Percentiles rank a stretch among this genome's conserved stretches.
These are phyloP conservation scores for Eurotiales sp. DNA, from an alignment of 2,329 filamentous ascomycete genomes.

Conservation along the genomic window DNA sequence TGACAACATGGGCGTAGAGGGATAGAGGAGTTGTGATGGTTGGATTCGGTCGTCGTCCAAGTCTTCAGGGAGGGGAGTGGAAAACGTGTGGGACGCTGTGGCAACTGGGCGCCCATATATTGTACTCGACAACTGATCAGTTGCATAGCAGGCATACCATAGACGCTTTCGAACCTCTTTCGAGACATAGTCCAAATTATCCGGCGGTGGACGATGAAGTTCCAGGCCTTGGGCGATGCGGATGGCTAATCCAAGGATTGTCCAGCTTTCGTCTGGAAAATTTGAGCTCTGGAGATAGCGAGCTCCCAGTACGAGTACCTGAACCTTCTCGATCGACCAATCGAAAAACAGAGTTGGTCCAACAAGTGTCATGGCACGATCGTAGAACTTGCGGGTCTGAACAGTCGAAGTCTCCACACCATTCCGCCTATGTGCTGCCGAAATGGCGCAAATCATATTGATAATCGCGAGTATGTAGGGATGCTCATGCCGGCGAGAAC, in stretches of 20 bases:
- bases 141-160: conserved; percentile 15
- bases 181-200: conserved; percentile 9
- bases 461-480: conserved; percentile 11
- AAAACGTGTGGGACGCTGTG: conserved; percentile 13
- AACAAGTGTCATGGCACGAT: conserved; percentile 14
- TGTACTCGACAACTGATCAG: conserved; percentile 13
- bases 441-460: conserved; percentile 16
- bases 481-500: conserved; percentile 8
- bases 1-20: conserved; percentile 7
- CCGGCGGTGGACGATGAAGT: conserved; percentile 13
- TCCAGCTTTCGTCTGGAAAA: conserved; percentile 16
- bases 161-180: conserved; percentile 15
- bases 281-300: conserved; percentile 16
- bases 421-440: conserved; percentile 10
- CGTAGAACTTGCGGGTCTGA: conserved; percentile 14
- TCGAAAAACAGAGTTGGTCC: conserved; percentile 13
- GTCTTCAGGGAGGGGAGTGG: conserved; percentile 14
- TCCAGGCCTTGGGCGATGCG: conserved; percentile 14
- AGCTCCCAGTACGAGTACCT: conserved; percentile 12
- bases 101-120: conserved; percentile 14
- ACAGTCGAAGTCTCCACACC: conserved; percentile 10
- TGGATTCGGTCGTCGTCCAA: conserved; percentile 13
- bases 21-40: conserved; percentile 12
- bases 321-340: conserved; percentile 15
- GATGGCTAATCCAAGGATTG: conserved; percentile 14